Evolutionary conservation across 192 early-diverging fungal species (phyloP).

Genomic region (Cladochytrium replicatum): DNA sequence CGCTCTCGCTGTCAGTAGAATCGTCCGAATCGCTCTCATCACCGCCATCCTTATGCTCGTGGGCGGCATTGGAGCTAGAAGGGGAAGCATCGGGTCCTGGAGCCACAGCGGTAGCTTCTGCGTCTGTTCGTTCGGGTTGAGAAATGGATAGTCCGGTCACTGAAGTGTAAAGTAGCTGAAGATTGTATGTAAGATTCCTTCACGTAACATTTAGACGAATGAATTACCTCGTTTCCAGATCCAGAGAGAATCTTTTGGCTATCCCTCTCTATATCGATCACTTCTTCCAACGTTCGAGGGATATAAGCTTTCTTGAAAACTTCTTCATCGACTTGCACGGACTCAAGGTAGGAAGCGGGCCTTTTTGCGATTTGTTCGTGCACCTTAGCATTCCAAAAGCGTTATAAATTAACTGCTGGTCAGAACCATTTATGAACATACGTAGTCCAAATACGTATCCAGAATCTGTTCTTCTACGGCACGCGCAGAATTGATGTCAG

Average conservation of each 20-base stretch:
- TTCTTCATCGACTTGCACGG: conserved; percentile 65
- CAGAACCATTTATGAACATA: conserved; percentile 21
- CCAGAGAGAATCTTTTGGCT: too few relatives aligned
- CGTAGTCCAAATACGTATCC: conserved; percentile 58
- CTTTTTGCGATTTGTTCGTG: conserved; percentile 17
- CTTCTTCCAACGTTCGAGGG: conserved; percentile 83
- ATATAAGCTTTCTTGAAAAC: conserved; percentile 89
- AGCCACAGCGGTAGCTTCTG: too few relatives aligned
- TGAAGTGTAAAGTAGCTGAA: conserved; percentile 12
- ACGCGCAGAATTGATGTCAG: too few relatives aligned
- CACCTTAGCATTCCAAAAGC: too few relatives aligned
- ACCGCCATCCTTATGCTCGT: too few relatives aligned
- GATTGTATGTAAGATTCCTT: background rate
- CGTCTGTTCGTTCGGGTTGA: too few relatives aligned
- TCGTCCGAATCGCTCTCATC: conserved; percentile 17
- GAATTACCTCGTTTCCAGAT: too few relatives aligned
- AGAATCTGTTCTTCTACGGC: too few relatives aligned
- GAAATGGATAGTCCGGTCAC: conserved; percentile 16
- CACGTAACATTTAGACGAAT: too few relatives aligned
- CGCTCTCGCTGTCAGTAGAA: conserved; percentile 20
- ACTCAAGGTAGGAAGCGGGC: conserved; percentile 20
- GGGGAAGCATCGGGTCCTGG: too few relatives aligned
- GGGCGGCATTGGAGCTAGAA: too few relatives aligned
- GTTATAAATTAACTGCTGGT: too few relatives aligned
- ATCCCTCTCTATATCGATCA: conserved; percentile 77